phyloP scores from a whole-genome alignment of 2,329 filamentous ascomycete species.

The Trichocomaceae sp. region DNA sequence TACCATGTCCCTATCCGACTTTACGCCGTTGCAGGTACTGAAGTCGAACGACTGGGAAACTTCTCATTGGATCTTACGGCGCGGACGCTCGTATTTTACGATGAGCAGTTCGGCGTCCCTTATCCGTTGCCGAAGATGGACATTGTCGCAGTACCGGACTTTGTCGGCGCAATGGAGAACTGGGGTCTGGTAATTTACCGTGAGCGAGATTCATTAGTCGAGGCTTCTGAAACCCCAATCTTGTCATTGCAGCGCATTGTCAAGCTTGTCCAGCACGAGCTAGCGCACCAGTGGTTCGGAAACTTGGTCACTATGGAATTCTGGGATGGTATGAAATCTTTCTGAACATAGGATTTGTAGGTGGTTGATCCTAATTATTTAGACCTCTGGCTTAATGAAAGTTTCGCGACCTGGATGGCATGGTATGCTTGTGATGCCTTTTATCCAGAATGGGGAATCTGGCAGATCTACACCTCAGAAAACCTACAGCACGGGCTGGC shows the following conservation, averaged over 20 bases:
- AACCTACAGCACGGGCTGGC: slow-evolving; percentile 86
- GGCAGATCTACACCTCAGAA: slow-evolving; percentile 58
- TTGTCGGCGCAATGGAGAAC: slow-evolving; percentile 91
- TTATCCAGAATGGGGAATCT: slow-evolving; percentile 56
- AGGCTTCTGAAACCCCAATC: slow-evolving; percentile 82
- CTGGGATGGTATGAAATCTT: slow-evolving; percentile 61
- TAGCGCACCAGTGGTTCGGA: slow-evolving; percentile 94
- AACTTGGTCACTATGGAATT: slow-evolving; percentile 95
- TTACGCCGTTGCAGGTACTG: slow-evolving; percentile 79
- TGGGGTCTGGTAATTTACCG: slow-evolving; percentile 95
- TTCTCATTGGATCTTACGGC: slow-evolving; percentile 87
- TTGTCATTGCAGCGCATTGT: slow-evolving; percentile 89
- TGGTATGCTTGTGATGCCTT: slow-evolving; percentile 88
- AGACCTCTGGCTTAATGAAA: slow-evolving; percentile 80
- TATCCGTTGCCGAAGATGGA: slow-evolving; percentile 94
- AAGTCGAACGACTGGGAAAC: slow-evolving; percentile 74
- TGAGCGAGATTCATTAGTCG: slow-evolving; percentile 91
- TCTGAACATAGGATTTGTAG: background rate
- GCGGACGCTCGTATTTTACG: slow-evolving; percentile 92
- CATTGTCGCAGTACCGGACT: slow-evolving; percentile 84
- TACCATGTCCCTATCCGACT: slow-evolving; percentile 90
- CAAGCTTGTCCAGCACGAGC: slow-evolving; percentile 92
- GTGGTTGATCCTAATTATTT: background rate
- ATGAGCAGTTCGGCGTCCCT: slow-evolving; percentile 83
- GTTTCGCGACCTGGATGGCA: slow-evolving; percentile 96